phyloP scores from a whole-genome alignment of 1,284 basidiomycete species.

The Cutaneotrichosporon cavernicola region DNA sequence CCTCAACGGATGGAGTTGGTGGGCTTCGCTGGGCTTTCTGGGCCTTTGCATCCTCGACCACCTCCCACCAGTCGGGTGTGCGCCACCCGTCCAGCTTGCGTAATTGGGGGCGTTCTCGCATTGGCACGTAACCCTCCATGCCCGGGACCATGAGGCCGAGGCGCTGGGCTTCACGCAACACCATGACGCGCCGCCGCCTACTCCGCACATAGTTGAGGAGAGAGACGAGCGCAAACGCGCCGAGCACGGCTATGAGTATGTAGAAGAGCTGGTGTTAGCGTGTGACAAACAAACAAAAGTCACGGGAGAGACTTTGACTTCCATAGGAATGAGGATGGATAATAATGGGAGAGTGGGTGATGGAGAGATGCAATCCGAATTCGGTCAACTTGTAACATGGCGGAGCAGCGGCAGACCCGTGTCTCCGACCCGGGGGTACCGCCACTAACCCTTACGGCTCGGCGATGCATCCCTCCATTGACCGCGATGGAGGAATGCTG shows the following conservation, averaged over 20 bases:
- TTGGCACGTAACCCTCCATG: constrained; percentile 46
- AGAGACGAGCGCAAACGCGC: constrained; percentile 44
- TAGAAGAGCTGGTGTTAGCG: constrained; percentile 43
- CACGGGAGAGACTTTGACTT: constrained; percentile 5
- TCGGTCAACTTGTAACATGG: not conserved
- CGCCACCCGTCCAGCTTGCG: constrained; percentile 34
- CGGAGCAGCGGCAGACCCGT: not conserved
- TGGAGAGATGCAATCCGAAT: not conserved
- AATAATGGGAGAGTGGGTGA: not conserved
- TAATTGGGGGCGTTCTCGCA: constrained; percentile 37
- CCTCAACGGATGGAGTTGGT: not conserved
- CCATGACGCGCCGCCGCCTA: constrained; percentile 36
- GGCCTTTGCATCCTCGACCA: constrained; percentile 11
- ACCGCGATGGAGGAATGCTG: not conserved
- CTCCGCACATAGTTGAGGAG: constrained; percentile 41
- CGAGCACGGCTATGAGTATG: constrained; percentile 49
- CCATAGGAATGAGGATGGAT: constrained; percentile 1
- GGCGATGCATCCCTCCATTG: not conserved
- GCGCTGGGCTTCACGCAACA: constrained; percentile 42
- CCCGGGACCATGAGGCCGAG: constrained; percentile 49
- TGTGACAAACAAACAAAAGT: not conserved
- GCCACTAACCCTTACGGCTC: not conserved
- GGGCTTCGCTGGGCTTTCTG: not conserved
- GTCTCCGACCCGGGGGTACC: not conserved
- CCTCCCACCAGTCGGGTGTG: constrained; percentile 48